Percentiles rank a stretch among this genome's conserved stretches.
phyloP scores from a whole-genome alignment of 2,329 filamentous ascomycete species.

The Leptographium flavum region DNA sequence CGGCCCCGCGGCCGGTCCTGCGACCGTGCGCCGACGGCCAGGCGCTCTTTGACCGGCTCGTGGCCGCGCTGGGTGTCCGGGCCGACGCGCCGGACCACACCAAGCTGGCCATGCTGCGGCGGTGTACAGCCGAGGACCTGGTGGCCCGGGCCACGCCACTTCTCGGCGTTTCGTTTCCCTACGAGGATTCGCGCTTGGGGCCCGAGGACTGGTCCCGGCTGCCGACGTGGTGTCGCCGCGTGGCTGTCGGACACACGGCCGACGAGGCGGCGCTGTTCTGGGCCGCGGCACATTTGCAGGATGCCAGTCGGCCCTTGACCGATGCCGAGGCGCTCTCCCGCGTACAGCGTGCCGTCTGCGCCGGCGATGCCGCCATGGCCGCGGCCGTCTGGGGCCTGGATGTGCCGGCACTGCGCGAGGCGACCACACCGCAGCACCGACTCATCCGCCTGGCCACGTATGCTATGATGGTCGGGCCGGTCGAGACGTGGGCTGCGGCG shows the following conservation, averaged over 20 bases:
- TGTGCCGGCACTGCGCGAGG: neutral
- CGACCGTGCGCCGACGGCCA: neutral
- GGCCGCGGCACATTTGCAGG: neutral
- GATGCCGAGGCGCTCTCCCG: neutral
- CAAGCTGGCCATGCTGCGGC: slow-evolving; percentile 1
- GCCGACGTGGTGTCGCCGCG: slow-evolving; percentile 2
- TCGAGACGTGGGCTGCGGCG: neutral
- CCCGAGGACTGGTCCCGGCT: neutral
- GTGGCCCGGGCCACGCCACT: neutral
- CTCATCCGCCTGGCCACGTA: neutral
- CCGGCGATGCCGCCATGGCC: neutral
- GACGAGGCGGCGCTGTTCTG: slow-evolving; percentile 4
- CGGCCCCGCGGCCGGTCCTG: neutral
- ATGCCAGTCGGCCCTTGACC: no score
- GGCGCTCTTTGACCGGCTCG: slow-evolving; percentile 3
- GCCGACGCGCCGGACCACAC: neutral
- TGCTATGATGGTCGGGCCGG: neutral
- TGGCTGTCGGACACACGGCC: neutral
- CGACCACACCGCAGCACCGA: neutral
- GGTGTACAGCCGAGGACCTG: neutral
- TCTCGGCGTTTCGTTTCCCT: neutral
- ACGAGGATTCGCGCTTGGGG: neutral
- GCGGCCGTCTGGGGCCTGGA: neutral
- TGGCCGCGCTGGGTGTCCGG: neutral
- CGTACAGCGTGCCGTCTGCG: neutral